These are phyloP conservation scores for Zopfochytrium polystomum DNA, from an alignment of 371 early-diverging fungal genomes.

Conservation along the genomic window DNA sequence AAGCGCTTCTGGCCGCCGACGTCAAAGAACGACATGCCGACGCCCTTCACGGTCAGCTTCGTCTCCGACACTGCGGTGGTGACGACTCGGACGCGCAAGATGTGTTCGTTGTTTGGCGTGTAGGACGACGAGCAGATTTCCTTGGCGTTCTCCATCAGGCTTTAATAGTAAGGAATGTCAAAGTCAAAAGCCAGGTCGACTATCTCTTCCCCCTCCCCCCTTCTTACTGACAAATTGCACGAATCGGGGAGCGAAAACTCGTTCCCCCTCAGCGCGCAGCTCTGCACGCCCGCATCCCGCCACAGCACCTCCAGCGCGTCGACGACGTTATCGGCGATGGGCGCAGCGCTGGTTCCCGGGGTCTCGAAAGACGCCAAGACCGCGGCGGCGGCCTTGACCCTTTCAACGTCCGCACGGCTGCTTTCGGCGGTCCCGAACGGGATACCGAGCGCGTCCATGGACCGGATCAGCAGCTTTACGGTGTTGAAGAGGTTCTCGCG, in stretches of 20 bases:
- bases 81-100: slow-evolving; percentile 76
- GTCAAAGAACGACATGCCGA: slow-evolving; percentile 41
- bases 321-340: slow-evolving; percentile 52
- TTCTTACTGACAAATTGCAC: slow-evolving; percentile 67
- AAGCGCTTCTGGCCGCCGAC: slow-evolving; percentile 52
- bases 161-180: background rate
- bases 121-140: slow-evolving; percentile 23
- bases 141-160: slow-evolving; percentile 14
- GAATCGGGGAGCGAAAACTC: slow-evolving; percentile 93
- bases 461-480: no score
- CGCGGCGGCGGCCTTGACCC: no score
- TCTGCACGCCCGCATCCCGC: slow-evolving; percentile 80
- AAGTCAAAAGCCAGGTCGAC: background rate
- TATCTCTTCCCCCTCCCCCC: background rate
- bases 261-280: slow-evolving; percentile 68
- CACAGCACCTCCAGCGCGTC: slow-evolving; percentile 78
- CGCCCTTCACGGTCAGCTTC: no score
- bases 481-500: no score
- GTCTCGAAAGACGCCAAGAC: no score
- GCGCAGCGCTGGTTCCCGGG: no score
- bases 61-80: no score
- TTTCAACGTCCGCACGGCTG: no score
- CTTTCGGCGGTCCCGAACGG: no score
- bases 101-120: slow-evolving; percentile 65
- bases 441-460: no score